Evolutionary conservation across 495 filamentous ascomycete species (phyloP).

Genomic region (Tuber brumale): DNA sequence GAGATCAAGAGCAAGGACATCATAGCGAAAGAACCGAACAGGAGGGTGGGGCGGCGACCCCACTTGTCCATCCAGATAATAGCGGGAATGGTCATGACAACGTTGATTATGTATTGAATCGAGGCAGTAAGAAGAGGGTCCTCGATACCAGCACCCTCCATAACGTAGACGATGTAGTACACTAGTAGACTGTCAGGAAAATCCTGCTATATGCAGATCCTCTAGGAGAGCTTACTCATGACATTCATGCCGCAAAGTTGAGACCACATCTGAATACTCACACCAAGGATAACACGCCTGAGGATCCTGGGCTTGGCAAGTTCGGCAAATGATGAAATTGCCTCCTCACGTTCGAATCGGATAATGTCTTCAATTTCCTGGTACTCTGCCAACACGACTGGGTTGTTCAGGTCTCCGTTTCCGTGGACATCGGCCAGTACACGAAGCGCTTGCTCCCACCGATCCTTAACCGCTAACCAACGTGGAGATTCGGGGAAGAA

Average conservation of each 20-base stretch:
- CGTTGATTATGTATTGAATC: slow-evolving; percentile 74
- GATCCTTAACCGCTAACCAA: slow-evolving; percentile 66
- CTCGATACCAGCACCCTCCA: slow-evolving; percentile 58
- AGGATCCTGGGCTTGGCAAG: slow-evolving; percentile 58
- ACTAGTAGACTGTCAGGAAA: slow-evolving; percentile 28
- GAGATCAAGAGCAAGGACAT: slow-evolving; percentile 53
- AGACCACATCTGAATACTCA: slow-evolving; percentile 71
- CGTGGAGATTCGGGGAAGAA: slow-evolving; percentile 67
- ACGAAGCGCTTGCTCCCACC: slow-evolving; percentile 65
- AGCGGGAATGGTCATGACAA: slow-evolving; percentile 57
- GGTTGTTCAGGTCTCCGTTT: slow-evolving; percentile 53
- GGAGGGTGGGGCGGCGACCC: slow-evolving; percentile 51
- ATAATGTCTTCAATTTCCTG: slow-evolving; percentile 61
- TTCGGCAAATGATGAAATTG: slow-evolving; percentile 52
- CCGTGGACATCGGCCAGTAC: slow-evolving; percentile 63
- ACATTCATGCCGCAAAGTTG: slow-evolving; percentile 71
- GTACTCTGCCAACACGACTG: slow-evolving; percentile 59
- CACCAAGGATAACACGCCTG: slow-evolving; percentile 62
- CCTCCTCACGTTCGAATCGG: slow-evolving; percentile 56
- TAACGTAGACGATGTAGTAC: slow-evolving; percentile 71
- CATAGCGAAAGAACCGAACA: slow-evolving; percentile 50
- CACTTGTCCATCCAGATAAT: slow-evolving; percentile 53
- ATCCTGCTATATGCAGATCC: neutral
- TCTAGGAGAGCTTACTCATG: slow-evolving; percentile 48
- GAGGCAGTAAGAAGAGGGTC: slow-evolving; percentile 63